These are phyloP conservation scores for Pontederia paniculata DNA, from an alignment of 176 grass and related monocot genomes.

Conservation along the genomic window DNA sequence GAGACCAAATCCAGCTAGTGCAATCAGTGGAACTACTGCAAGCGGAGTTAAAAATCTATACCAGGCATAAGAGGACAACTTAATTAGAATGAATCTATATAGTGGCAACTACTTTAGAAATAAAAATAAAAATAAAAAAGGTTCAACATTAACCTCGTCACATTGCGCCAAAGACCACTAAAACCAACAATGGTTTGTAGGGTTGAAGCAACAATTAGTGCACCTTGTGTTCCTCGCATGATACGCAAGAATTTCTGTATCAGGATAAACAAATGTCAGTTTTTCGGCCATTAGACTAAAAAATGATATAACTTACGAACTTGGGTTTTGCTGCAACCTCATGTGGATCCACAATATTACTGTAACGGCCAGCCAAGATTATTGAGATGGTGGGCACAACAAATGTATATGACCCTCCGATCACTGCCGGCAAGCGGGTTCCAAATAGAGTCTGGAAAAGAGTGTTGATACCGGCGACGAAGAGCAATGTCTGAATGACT, in stretches of 20 bases:
- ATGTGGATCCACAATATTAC: conserved; percentile 50
- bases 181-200: conserved; percentile 93
- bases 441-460: conserved; percentile 80
- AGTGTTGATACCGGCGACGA: conserved; percentile 91
- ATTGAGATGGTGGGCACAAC: conserved; percentile 87
- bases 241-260: conserved; percentile 78
- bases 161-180: conserved; percentile 96
- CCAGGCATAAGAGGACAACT: conserved; percentile 9
- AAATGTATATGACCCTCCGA: conserved; percentile 75
- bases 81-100: neutral
- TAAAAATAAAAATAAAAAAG: neutral
- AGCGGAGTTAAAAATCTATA: conserved; percentile 38
- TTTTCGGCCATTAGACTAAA: neutral
- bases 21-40: conserved; percentile 73
- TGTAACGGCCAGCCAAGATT: conserved; percentile 76
- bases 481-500: conserved; percentile 84
- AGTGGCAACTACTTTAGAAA: neutral
- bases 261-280: conserved; percentile 18
- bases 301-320: neutral
- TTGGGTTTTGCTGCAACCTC: conserved; percentile 28
- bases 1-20: conserved; percentile 86
- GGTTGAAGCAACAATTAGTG: conserved; percentile 61
- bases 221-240: conserved; percentile 90
- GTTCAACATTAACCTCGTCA: conserved; percentile 45
- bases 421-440: conserved; percentile 67